Conservation (phyloP, 1,139 yeast species). For the Arxiozyma slooffiae region DNA sequence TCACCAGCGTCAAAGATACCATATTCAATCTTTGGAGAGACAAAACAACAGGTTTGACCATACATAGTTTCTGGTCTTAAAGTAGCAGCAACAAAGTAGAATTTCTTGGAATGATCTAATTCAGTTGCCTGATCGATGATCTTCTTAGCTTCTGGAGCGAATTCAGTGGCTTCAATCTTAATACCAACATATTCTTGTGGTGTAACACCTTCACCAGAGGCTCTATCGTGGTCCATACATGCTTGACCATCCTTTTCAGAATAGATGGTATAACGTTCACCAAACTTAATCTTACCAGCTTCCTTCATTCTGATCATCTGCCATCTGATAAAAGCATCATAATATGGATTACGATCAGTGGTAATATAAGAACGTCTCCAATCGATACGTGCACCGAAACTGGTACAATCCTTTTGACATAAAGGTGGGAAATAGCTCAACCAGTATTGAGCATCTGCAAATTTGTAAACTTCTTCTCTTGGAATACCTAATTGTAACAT, state of each 20-base stretch:
- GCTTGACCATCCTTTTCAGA: slow-evolving; percentile 98
- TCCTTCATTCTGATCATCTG: slow-evolving; percentile 84
- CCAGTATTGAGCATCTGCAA: slow-evolving; percentile 89
- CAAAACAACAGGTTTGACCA: slow-evolving; percentile 97
- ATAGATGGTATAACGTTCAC: slow-evolving; percentile 95
- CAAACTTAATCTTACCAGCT: slow-evolving; percentile 86
- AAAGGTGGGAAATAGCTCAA: slow-evolving; percentile 83
- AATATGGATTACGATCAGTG: slow-evolving; percentile 90
- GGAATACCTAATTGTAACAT: slow-evolving; percentile 89
- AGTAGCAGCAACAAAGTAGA: slow-evolving; percentile 89
- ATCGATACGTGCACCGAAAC: slow-evolving; percentile 89
- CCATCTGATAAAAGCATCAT: slow-evolving; percentile 94
- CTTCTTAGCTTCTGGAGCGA: slow-evolving; percentile 36
- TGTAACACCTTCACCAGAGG: slow-evolving; percentile 90
- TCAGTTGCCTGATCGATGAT: slow-evolving; percentile 38
- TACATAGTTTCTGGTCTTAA: slow-evolving; percentile 98
- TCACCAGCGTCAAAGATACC: slow-evolving; percentile 88
- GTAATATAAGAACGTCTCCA: slow-evolving; percentile 97
- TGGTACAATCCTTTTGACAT: slow-evolving; percentile 69
- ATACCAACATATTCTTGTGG: slow-evolving; percentile 96
- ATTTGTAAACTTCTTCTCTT: slow-evolving; percentile 69
- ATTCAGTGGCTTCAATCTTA: slow-evolving; percentile 57
- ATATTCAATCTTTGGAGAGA: slow-evolving; percentile 85
- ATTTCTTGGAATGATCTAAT: slow-evolving; percentile 51
- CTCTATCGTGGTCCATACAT: slow-evolving; percentile 98